A percentile compares a stretch with the other conserved stretches of the same genome.
These are phyloP conservation scores for Ceratobasidium sp. DNA, from an alignment of 1,284 basidiomycete species.

Conservation along the genomic window DNA sequence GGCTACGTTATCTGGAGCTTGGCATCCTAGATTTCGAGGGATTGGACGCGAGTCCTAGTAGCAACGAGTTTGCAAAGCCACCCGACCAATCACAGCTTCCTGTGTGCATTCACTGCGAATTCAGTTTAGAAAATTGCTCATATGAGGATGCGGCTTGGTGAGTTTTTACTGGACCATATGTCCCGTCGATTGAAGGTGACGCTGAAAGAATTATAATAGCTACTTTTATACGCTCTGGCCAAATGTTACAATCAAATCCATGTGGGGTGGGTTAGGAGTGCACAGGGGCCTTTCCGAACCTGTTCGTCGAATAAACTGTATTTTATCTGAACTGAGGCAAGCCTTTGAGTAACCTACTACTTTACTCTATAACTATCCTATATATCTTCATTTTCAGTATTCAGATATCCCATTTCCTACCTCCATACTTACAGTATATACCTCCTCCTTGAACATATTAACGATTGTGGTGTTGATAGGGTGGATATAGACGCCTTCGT, in stretches of 20 bases:
- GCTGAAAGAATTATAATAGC: not conserved
- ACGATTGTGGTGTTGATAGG: conserved; percentile 2
- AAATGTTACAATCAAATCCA: not conserved
- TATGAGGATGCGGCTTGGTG: too few relatives aligned
- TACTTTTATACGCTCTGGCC: not conserved
- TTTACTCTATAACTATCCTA: too few relatives aligned
- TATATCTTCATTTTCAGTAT: too few relatives aligned
- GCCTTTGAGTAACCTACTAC: too few relatives aligned
- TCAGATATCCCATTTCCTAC: too few relatives aligned
- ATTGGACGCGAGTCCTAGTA: not conserved
- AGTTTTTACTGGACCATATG: too few relatives aligned
- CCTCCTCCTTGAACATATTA: too few relatives aligned
- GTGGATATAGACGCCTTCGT: not conserved
- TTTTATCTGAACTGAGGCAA: not conserved
- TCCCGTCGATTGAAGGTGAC: too few relatives aligned
- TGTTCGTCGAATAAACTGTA: not conserved
- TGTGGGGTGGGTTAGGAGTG: not conserved
- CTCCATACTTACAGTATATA: too few relatives aligned
- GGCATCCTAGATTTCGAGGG: not conserved
- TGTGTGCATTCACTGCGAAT: not conserved
- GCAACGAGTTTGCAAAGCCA: not conserved
- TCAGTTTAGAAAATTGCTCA: too few relatives aligned
- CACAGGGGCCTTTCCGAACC: not conserved
- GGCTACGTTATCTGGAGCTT: not conserved
- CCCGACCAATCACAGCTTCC: not conserved